phyloP scores from a whole-genome alignment of 306 rosid genomes.

The Parietaria judaica region DNA sequence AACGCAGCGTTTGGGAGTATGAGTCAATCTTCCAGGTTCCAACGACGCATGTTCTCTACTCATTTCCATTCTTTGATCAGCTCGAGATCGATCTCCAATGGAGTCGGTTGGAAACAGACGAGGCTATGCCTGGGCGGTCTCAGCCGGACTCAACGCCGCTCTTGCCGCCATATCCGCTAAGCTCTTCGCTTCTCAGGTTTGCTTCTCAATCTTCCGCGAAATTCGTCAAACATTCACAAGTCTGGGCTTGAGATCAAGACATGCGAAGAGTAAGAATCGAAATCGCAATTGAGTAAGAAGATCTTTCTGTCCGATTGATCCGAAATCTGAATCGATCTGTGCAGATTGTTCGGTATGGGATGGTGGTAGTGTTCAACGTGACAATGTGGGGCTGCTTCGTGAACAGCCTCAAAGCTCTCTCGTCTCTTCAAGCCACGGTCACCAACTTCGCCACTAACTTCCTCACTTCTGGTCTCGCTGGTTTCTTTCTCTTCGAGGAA shows the following conservation, averaged over 20 bases:
- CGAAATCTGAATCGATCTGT: neutral
- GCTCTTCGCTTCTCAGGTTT: constrained; percentile 38
- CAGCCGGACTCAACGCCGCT: constrained; percentile 54
- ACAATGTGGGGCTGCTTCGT: constrained; percentile 86
- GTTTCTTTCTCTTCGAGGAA: constrained; percentile 64
- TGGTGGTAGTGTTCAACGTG: constrained; percentile 56
- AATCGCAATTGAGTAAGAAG: no score
- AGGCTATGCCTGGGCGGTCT: constrained; percentile 51
- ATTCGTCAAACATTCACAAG: neutral
- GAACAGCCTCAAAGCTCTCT: constrained; percentile 74
- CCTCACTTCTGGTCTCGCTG: constrained; percentile 75
- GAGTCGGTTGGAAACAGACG: constrained; percentile 9
- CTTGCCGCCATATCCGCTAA: constrained; percentile 56
- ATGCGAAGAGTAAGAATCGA: no score
- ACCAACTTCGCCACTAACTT: constrained; percentile 88
- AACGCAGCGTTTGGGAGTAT: no score
- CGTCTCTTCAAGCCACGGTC: constrained; percentile 82
- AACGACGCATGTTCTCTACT: no score
- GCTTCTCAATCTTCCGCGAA: neutral
- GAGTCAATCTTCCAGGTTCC: no score
- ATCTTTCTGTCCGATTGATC: no score
- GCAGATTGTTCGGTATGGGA: constrained; percentile 50
- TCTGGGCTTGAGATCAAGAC: no score
- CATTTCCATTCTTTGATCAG: neutral
- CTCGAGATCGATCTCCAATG: neutral